Evolutionary conservation across 345 rosid species (phyloP).

Genomic region (Nephelium lappaceum): DNA sequence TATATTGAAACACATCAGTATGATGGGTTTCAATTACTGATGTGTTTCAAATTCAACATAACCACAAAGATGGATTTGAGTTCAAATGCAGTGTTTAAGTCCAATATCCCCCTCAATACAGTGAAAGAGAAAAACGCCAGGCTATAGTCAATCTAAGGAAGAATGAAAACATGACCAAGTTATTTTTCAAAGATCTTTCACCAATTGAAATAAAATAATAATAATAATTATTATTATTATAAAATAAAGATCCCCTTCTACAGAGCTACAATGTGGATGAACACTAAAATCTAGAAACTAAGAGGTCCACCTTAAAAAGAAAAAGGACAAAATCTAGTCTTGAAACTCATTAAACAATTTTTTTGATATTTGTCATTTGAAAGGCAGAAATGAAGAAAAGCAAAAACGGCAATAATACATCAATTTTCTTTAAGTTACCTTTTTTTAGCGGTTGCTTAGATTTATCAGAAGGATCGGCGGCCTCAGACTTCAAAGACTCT

Average conservation of each 20-base stretch:
- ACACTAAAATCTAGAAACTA: background rate
- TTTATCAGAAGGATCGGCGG: constrained; percentile 54
- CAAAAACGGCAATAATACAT: background rate
- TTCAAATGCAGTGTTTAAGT: too few relatives aligned
- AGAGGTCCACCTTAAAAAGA: background rate
- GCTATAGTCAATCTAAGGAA: background rate
- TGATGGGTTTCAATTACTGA: too few relatives aligned
- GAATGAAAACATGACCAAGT: background rate
- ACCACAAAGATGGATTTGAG: too few relatives aligned
- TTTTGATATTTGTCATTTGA: background rate
- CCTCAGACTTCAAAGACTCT: constrained; percentile 52
- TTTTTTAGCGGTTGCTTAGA: constrained; percentile 60
- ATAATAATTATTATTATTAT: too few relatives aligned
- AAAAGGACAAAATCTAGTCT: background rate
- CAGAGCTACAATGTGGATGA: background rate
- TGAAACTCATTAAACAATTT: background rate
- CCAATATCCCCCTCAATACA: too few relatives aligned
- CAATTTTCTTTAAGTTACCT: constrained; percentile 47
- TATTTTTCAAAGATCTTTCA: background rate
- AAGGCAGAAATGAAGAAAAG: background rate
- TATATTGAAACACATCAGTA: too few relatives aligned
- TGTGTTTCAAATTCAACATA: too few relatives aligned
- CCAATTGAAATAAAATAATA: background rate
- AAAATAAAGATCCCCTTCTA: background rate
- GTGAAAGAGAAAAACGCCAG: background rate